Evolutionary conservation across 306 rosid species (phyloP).

Genomic region (Cyamopsis tetragonoloba): DNA sequence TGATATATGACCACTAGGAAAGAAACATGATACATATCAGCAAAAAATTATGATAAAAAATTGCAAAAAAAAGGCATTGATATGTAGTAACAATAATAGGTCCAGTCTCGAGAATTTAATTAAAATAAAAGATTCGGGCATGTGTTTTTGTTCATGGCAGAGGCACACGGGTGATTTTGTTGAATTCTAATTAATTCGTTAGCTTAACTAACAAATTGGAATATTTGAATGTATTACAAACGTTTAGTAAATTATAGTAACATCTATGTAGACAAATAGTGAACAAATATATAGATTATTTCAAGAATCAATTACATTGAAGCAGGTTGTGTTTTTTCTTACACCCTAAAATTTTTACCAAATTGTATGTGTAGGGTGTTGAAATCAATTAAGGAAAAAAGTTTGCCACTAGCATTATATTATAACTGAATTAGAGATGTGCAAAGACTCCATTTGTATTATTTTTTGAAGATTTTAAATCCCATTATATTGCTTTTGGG

Average conservation of each 20-base stretch:
- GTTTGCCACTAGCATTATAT: background rate
- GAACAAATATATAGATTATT: no score
- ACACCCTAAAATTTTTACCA: background rate
- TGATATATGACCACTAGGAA: no score
- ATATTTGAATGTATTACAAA: background rate
- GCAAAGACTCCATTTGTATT: background rate
- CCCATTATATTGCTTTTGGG: background rate
- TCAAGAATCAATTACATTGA: no score
- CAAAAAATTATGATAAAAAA: no score
- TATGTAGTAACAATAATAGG: no score
- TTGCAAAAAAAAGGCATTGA: no score
- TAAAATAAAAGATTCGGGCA: slow-evolving; percentile 1
- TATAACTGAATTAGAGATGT: background rate
- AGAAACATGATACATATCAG: no score
- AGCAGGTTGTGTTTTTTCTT: background rate
- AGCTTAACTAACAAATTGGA: slow-evolving; percentile 10
- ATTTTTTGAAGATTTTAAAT: slow-evolving; percentile 14
- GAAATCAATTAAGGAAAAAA: slow-evolving; percentile 25
- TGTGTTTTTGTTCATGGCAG: background rate
- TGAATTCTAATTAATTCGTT: slow-evolving; percentile 14
- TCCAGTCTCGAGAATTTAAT: no score
- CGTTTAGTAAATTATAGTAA: background rate
- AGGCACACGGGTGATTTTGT: background rate
- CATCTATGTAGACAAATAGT: no score
- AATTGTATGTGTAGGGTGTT: background rate